Evolutionary conservation across 805 yeast species (phyloP), one percentile per base, ranked within the genome.

Genomic region (Zygosaccharomyces bisporus): DNA sequence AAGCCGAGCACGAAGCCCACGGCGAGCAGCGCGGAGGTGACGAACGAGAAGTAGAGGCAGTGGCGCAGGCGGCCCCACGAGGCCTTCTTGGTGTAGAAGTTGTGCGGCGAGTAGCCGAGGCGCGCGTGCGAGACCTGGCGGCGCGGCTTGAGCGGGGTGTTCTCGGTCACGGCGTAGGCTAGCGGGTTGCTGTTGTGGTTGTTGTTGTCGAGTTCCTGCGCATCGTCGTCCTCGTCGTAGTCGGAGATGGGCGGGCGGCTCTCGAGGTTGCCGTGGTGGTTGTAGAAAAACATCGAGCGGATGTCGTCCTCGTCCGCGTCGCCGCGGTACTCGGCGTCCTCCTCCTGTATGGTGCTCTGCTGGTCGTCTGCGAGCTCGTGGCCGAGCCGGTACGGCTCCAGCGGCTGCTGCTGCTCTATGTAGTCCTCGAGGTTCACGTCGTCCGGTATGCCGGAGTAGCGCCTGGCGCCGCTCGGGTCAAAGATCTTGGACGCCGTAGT

Each of bases 1-100:
- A 90, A 86, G 0, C 98, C 98, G 56, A 83, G 72, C 4, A 85
- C 70, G 57, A 91, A 88, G 1, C 96, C 96, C 23, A 84, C 61
- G 0, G 80, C 69, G 8, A 86, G 63, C n/a, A 87, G 70, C 10
- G 75, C 60, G 12, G 77, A 52, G 9, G 68, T 66, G 20, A 68
- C 55, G 10, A 66, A 53, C 4, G 66, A 55, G 36, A 69, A 58
- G 44, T 67, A 68, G 21, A 70, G 42, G 31, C 64, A 61, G 38
- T 62, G 64, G 34, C 61, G 65, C n/a, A 70, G 41, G 16, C 55
- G 59, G 13, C 61, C 61, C 54, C 69, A 56, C 1, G 60, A 45
- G 0, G 63, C 52, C 41, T 55, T 61, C 24, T 57, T 61, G 2
- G 66, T 67, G 45, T 62, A 64, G 42, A 69, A 76, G 49, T 76